Percentiles rank a stretch among this genome's conserved stretches.
Conservation (phyloP, 352 stramenopile species). For the Globisporangium mamillatum region DNA sequence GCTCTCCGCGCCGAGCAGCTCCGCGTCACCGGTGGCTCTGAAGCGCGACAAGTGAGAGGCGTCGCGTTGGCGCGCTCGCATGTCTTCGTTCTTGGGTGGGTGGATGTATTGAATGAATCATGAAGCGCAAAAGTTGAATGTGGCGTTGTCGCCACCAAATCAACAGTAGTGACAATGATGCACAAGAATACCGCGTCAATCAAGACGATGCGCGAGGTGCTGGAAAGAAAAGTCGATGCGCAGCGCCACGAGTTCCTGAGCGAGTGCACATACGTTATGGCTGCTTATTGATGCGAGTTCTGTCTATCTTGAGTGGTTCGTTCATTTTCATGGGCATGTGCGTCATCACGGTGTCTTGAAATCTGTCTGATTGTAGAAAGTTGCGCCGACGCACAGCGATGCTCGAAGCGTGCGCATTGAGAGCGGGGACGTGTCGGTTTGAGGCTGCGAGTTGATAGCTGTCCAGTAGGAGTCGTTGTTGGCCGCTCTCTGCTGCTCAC, state of each 20-base stretch:
- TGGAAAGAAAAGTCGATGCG: constrained; percentile 4
- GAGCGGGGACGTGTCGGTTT: not conserved
- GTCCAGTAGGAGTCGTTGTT: not conserved
- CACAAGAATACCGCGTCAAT: not conserved
- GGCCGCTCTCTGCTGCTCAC: not conserved
- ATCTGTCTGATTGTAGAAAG: not conserved
- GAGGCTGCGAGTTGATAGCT: not conserved
- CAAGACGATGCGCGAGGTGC: not conserved
- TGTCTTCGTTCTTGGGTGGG: not conserved
- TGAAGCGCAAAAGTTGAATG: not conserved
- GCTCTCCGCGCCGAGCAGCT: not conserved
- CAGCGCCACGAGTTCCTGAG: constrained; percentile 2
- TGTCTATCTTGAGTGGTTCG: not conserved
- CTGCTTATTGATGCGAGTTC: not conserved
- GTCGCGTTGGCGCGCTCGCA: not conserved
- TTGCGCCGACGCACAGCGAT: not conserved
- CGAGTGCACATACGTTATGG: not conserved
- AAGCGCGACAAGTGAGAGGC: not conserved
- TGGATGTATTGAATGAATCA: not conserved
- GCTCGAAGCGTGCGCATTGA: not conserved
- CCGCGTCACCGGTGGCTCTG: not conserved
- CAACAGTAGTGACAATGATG: not conserved
- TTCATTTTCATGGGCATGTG: too few relatives aligned
- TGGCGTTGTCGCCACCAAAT: too few relatives aligned
- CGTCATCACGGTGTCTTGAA: not conserved